Evolutionary conservation across 2,329 filamentous ascomycete genomes (phyloP), one percentile per base, ranked within the genome.

Genomic region (Trichoderma citrinoviride): DNA sequence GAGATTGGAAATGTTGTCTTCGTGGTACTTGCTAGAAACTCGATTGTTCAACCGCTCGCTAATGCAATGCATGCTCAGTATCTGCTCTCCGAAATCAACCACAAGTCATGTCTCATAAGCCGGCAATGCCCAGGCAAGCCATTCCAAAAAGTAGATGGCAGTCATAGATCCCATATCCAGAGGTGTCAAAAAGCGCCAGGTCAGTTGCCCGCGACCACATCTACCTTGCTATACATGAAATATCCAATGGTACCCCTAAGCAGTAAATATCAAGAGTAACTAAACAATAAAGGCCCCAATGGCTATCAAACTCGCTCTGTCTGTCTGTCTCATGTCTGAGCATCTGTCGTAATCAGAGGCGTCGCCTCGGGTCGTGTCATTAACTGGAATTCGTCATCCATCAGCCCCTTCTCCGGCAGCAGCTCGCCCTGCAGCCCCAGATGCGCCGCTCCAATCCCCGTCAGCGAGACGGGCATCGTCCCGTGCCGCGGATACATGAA

Each of bases 381-480:
- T 43, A 61, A 33, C 41, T 63, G 58, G 17, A 68, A 67, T 27
- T 70, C 69, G 41, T 71, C 64, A 17, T 70, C 67, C 25, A 64
- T 53, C 12, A 55, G 58, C 8, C 60, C 52, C 58, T 64, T 68
- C 53, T 68, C 68, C 21, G 65, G 67, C 60, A 71, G 55, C 25
- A 61, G 50, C 17, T 67, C 66, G 7, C 67, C 66, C 17, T 72
- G 68, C n/a, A 67, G 52, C 6, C 61, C 67, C 41, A 68, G 37
- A 49, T 71, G 65, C 7, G 68, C 70, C 29, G 70, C 71, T 12
- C 72, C 71, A 12, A 73, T 68, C n/a, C 72, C 72, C 21, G 70
- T 66, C 15, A 74, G 66, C 14, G 67, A 67, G 7, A 68, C 37
- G 5, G 69, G 68, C 2, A 70, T 64, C 7, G 67, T 61, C 49